phyloP scores from a whole-genome alignment of 2,329 filamentous ascomycete species.

The Clonostachys sp. region DNA sequence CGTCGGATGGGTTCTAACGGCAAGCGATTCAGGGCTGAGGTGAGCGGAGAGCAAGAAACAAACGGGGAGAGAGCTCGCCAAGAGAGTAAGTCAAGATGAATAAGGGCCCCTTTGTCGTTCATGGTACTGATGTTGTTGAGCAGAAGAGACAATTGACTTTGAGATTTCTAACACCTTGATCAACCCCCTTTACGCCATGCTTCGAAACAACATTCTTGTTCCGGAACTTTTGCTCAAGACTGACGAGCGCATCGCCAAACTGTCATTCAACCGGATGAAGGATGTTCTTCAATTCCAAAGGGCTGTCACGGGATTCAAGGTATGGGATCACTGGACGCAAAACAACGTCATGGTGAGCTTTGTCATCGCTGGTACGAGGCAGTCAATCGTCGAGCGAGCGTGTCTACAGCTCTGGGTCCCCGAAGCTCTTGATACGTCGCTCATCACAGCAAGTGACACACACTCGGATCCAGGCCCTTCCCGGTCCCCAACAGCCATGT shows the following conservation, averaged over 20 bases:
- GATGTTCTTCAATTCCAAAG: conserved; percentile 15
- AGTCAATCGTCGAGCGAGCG: conserved; percentile 9
- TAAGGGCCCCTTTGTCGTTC: conserved; percentile 7
- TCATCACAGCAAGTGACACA: conserved; percentile 3
- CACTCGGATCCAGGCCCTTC: no score
- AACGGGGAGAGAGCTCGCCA: no score
- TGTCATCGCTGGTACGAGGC: conserved; percentile 2
- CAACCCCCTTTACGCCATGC: conserved; percentile 14
- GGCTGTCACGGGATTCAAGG: conserved; percentile 14
- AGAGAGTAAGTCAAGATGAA: no score
- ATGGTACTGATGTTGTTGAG: conserved; percentile 9
- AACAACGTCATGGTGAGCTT: conserved; percentile 9
- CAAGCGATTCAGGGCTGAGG: no score
- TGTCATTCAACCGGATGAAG: conserved; percentile 8
- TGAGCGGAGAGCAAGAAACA: no score
- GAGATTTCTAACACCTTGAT: conserved; percentile 17
- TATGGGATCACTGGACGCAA: conserved; percentile 9
- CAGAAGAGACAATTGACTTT: conserved; percentile 18
- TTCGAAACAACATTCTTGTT: no score
- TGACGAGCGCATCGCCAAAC: conserved; percentile 9
- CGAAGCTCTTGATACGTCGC: conserved; percentile 5
- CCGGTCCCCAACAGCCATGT: no score
- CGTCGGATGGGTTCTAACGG: conserved; percentile 15
- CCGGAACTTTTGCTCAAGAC: conserved; percentile 14
- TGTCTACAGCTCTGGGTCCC: conserved; percentile 14